Percentiles rank a stretch among this genome's conserved stretches.
phyloP scores from a whole-genome alignment of 2,329 filamentous ascomycete species.

The Colletotrichum cuscutae region DNA sequence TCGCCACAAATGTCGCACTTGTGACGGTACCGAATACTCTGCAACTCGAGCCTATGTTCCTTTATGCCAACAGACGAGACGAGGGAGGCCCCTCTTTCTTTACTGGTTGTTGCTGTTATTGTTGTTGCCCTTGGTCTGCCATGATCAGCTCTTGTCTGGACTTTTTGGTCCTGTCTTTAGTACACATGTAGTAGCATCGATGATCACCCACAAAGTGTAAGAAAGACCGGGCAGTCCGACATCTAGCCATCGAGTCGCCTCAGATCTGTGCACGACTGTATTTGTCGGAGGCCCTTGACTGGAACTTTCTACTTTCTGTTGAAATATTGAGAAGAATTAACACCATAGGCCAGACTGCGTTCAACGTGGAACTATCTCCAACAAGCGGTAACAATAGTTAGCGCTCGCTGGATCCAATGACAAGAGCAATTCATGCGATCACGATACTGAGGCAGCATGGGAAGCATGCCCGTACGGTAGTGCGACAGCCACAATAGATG shows the following conservation, averaged over 20 bases:
- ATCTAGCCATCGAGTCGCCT: not conserved
- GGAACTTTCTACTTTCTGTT: not conserved
- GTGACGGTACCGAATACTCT: not conserved
- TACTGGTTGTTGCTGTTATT: not conserved
- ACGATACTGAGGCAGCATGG: not conserved
- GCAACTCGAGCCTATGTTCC: not conserved
- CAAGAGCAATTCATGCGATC: not conserved
- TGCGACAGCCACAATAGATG: constrained; percentile 11
- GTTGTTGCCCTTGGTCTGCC: not conserved
- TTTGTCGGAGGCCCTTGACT: not conserved
- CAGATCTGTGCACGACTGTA: not conserved
- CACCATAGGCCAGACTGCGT: not conserved
- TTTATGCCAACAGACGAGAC: not conserved
- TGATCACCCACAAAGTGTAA: not conserved
- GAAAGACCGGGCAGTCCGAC: not conserved
- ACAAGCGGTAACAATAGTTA: not conserved
- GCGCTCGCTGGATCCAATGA: constrained; percentile 5
- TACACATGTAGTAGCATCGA: not conserved
- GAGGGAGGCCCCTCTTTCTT: not conserved
- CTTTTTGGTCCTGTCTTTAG: not conserved
- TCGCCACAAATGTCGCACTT: not conserved
- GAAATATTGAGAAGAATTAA: not conserved
- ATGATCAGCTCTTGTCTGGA: not conserved
- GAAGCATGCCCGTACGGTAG: not conserved
- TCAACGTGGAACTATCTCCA: not conserved